Percentiles rank a stretch among this genome's conserved stretches.
Evolutionary conservation across 768 basidiomycete genomes (phyloP).

Genomic region (Tephrocybe sp.): DNA sequence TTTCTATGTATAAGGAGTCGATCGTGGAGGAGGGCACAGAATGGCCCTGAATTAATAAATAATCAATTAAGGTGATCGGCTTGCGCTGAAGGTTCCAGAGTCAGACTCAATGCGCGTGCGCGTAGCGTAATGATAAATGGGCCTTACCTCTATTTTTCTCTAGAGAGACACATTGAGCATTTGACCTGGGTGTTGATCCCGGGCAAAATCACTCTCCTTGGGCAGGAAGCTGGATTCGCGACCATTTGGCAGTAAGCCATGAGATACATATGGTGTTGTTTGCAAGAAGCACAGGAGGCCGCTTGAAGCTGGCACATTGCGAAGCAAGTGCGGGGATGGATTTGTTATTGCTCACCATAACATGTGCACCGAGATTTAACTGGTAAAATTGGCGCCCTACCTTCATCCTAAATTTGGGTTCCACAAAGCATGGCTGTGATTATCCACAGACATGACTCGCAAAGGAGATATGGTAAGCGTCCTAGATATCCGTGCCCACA

Average conservation of each 20-base stretch:
- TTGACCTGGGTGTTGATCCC: neutral
- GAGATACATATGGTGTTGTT: neutral
- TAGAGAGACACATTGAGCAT: neutral
- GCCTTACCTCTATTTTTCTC: constrained; percentile 4
- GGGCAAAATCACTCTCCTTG: neutral
- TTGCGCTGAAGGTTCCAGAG: neutral
- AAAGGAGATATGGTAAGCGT: too few relatives aligned
- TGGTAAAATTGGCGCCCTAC: too few relatives aligned
- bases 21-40: neutral
- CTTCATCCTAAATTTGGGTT: too few relatives aligned
- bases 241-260: neutral
- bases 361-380: neutral
- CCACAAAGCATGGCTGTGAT: too few relatives aligned
- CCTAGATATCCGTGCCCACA: too few relatives aligned
- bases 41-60: neutral
- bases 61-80: neutral
- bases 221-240: neutral
- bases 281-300: neutral
- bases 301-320: neutral
- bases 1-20: neutral
- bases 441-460: too few relatives aligned
- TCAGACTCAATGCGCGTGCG: neutral
- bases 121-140: neutral
- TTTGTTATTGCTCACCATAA: neutral
- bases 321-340: neutral